Base-by-base conservation (phyloP, 2,329 filamentous ascomycete species). In the Cordyceps fumosorosea region DNA sequence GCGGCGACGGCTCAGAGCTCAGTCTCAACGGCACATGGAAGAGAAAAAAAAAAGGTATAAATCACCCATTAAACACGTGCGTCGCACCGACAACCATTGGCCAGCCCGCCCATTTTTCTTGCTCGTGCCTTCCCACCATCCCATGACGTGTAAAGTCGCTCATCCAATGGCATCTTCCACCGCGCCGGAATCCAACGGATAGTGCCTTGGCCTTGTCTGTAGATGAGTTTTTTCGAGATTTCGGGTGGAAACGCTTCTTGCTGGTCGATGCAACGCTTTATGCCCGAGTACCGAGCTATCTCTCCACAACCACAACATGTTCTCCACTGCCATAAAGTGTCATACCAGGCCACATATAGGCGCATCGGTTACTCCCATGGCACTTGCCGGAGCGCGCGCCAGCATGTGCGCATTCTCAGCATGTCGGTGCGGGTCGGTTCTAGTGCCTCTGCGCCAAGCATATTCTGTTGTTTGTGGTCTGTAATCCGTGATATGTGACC, bases 231-330 rank as follows among this genome's bases (percentile, higher is more conserved):
- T 56, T 56, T 34, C 18, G 3, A 58, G 48, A 60, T 53, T 29
- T 60, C 57, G 57, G 57, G 57, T 53, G 57, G 37, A 53, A 60
- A 60, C 57, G 57, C 48, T 53, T 60, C 40, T n/a, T 53, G 45
- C 45, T 42, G 34, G 18, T 52, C 50, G 57, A 60, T 60, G 50
- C 48, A 53, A 60, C 57, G 48, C 57, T 60, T 45, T n/a, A 0
- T 29, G 29, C 18, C 57, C 57, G 57, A 60, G 24, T 60, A 40
- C 57, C 57, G 57, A 50, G 37, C 32, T 7, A 3, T 26, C 24
- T 18, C 57, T 60, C 57, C n/a, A 44, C 56, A 59, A 42, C 40
- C 40, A 44, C 56, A 42, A 44, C 18, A 7, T 47, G 11, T 44
- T 26, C 56, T 52, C 56, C 56, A 59, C 56, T 52, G 24, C n/a